Evolutionary conservation across 495 filamentous ascomycete genomes (phyloP), one percentile per base, ranked within the genome.

Genomic region (Hypoxylon trugodes): DNA sequence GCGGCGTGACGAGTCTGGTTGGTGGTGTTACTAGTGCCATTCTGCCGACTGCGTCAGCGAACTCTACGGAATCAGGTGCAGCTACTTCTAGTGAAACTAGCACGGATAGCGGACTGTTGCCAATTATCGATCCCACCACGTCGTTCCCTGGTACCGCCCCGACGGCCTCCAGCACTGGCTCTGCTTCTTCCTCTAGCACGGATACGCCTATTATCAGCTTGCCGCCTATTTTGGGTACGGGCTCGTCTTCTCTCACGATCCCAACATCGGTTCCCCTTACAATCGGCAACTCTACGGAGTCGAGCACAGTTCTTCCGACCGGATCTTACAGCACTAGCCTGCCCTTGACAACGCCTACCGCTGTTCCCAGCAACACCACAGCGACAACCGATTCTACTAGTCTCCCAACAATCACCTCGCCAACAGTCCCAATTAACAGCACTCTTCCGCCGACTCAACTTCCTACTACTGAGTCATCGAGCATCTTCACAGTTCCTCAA

Each of bases 141-240:
- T 38, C 65, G n/a, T 68, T 68, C 49, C 65, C 65, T 0, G 65
- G 65, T 13, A 68, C 65, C 18, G 65, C 65, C 41, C 59, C 59
- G 4, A 68, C 65, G 1, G 28, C 54, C 6, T 59, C 61, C 13
- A 15, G 5, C 1, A 13, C 21, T 24, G 21, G 19, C 40, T 24
- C 50, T 3, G 9, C 41, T 30, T 40, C 55, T 19, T 59, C 41
- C 25, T 55, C 59, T n/a, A 61, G 60, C 19, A 45, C 48, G 7
- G 32, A 47, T 8, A 18, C 26, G 9, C 58, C 59, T 13, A 1
- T 64, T 0, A 18, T 61, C 15, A 43, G 48, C 5, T 36, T 68
- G 50, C 65, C 65, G 1, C 53, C 59, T 24, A 43, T 65, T 15
- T 28, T 68, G 7, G 37, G 46, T 15, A 51, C 59, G 3, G 53